These are phyloP conservation scores for Priceomyces castillae DNA, from an alignment of 805 yeast genomes.

Conservation along the genomic window DNA sequence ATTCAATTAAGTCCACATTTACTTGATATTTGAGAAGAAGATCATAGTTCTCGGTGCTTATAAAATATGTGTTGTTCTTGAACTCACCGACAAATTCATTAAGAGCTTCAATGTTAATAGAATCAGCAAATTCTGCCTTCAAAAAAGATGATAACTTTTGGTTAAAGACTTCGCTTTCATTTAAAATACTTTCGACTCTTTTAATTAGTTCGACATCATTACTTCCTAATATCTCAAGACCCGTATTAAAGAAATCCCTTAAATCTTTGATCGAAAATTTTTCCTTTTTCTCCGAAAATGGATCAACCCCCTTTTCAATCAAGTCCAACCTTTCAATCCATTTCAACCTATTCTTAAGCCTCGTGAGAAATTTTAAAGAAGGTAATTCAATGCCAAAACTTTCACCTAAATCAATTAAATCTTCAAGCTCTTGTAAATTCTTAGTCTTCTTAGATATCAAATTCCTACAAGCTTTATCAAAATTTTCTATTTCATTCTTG, in stretches of 20 bases:
- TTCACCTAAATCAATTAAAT: conserved; percentile 55
- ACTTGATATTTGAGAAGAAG: conserved; percentile 27
- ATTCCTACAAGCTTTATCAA: conserved; percentile 42
- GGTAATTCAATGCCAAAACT: conserved; percentile 58
- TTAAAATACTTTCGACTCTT: conserved; percentile 22
- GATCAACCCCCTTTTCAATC: conserved; percentile 42
- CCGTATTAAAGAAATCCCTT: conserved; percentile 24
- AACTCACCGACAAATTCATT: conserved; percentile 24
- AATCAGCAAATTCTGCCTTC: conserved; percentile 15
- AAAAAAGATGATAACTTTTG: conserved; percentile 16
- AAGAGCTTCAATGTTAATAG: conserved; percentile 22
- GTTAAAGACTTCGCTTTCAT: conserved; percentile 24
- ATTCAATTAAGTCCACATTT: conserved; percentile 17
- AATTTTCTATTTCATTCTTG: conserved; percentile 49
- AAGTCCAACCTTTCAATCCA: conserved; percentile 33
- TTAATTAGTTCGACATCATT: conserved; percentile 34
- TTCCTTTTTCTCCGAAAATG: conserved; percentile 34
- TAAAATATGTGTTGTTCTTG: conserved; percentile 25
- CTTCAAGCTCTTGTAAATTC: conserved; percentile 45
- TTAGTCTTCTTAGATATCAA: conserved; percentile 32
- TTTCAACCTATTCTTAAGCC: conserved; percentile 32
- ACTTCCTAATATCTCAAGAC: conserved; percentile 24
- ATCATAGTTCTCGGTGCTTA: conserved; percentile 24
- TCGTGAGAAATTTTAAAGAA: conserved; percentile 36
- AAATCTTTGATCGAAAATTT: conserved; percentile 32